Percentiles rank a stretch among this genome's conserved stretches.
These are phyloP conservation scores for Solanum habrochaites DNA, from an alignment of 257 asterid genomes.

Conservation along the genomic window DNA sequence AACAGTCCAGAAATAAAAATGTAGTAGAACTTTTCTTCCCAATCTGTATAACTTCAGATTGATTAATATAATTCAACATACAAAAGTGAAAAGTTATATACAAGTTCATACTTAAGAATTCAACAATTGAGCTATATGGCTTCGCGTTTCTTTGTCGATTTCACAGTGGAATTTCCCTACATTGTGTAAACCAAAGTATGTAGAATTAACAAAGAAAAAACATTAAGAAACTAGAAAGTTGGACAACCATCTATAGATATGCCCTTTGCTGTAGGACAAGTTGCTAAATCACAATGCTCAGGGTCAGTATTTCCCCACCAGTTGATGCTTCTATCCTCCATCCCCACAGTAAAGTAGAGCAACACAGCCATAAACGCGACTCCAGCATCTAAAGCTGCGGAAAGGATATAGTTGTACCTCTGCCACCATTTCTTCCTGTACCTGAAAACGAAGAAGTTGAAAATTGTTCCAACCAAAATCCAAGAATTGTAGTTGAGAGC, in stretches of 20 bases:
- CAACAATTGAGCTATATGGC: background rate
- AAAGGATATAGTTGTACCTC: conserved; percentile 56
- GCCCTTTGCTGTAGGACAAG: conserved; percentile 70
- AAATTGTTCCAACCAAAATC: conserved; percentile 48
- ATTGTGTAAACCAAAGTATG: background rate
- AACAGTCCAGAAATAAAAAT: background rate
- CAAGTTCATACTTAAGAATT: background rate
- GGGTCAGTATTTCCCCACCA: conserved; percentile 63
- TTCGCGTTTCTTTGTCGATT: background rate
- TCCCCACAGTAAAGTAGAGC: conserved; percentile 39
- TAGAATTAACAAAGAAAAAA: background rate
- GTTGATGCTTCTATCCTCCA: conserved; percentile 13
- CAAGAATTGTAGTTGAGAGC: conserved; percentile 58
- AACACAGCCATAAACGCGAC: conserved; percentile 71
- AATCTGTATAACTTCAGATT: background rate
- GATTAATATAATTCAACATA: background rate
- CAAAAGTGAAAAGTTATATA: background rate
- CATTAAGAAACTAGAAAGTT: background rate
- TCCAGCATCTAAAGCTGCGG: conserved; percentile 68
- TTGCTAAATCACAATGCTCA: conserved; percentile 60
- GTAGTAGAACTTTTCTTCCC: background rate
- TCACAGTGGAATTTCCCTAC: background rate
- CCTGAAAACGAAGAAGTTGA: conserved; percentile 54
- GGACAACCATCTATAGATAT: conserved; percentile 42
- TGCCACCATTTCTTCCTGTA: conserved; percentile 73